Evolutionary conservation across 2,329 filamentous ascomycete species (phyloP).

Genomic region (Fusarium lateritium): DNA sequence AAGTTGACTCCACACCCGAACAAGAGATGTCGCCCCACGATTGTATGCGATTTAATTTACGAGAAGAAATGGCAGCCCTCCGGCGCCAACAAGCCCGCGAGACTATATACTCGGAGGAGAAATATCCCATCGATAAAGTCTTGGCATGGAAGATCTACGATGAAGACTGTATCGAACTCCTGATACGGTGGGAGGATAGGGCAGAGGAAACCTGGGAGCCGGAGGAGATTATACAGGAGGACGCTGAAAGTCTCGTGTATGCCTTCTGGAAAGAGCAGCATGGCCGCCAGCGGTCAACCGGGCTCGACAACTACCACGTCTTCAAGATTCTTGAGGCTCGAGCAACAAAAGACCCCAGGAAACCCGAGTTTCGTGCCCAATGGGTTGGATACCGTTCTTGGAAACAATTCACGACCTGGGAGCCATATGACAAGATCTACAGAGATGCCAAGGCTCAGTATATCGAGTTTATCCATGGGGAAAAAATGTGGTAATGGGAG

Average conservation of each 20-base stretch:
- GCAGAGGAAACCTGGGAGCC: neutral
- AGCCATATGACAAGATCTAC: neutral
- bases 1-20: neutral
- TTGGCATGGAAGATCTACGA: neutral
- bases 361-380: neutral
- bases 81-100: neutral
- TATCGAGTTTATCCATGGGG: neutral
- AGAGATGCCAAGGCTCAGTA: neutral
- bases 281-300: neutral
- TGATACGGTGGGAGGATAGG: neutral
- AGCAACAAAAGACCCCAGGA: neutral
- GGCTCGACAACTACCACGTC: neutral
- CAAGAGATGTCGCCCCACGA: too few relatives aligned
- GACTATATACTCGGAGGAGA: neutral
- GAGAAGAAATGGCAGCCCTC: too few relatives aligned
- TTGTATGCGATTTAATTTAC: too few relatives aligned
- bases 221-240: conserved; percentile 8
- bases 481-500: neutral
- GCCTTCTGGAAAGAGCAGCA: conserved; percentile 4
- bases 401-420: neutral
- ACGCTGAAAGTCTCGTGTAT: neutral
- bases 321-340: neutral
- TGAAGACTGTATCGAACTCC: neutral
- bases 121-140: neutral
- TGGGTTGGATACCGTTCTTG: conserved; percentile 1